Evolutionary conservation across 371 early-diverging fungal species (phyloP).

Genomic region (Mucor racemosus): DNA sequence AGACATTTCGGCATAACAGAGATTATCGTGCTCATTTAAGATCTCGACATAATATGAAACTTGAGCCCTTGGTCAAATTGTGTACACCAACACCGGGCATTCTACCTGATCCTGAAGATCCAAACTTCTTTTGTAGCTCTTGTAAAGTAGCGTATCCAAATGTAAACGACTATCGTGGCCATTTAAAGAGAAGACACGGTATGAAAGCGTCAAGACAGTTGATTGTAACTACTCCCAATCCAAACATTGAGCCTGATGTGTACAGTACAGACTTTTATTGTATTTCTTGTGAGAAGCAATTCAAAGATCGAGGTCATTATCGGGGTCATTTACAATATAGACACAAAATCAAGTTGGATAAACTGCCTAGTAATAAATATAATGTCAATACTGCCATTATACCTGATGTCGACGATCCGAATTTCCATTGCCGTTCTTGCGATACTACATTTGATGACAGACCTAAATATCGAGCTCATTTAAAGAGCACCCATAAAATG

Average conservation of each 20-base stretch:
- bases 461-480: not conserved
- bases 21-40: not conserved
- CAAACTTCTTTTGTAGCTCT: not conserved
- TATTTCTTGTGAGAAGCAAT: not conserved
- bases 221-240: not conserved
- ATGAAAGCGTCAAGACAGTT: not conserved
- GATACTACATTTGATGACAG: not conserved
- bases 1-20: not conserved
- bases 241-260: not conserved
- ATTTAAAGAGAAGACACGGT: not conserved
- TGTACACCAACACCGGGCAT: not conserved
- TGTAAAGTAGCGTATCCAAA: not conserved
- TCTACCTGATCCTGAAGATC: not conserved
- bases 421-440: slow-evolving; percentile 1
- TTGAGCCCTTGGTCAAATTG: not conserved
- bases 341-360: not conserved
- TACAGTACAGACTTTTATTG: not conserved
- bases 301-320: not conserved
- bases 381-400: not conserved
- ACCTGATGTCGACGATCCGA: slow-evolving; percentile 4
- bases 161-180: not conserved
- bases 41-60: not conserved
- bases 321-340: not conserved
- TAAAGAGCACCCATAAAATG: not conserved
- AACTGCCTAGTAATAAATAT: not conserved